A percentile compares a stretch with the other conserved stretches of the same genome.
Evolutionary conservation across 495 filamentous ascomycete species (phyloP).

Genomic region (Annulohypoxylon moriforme): DNA sequence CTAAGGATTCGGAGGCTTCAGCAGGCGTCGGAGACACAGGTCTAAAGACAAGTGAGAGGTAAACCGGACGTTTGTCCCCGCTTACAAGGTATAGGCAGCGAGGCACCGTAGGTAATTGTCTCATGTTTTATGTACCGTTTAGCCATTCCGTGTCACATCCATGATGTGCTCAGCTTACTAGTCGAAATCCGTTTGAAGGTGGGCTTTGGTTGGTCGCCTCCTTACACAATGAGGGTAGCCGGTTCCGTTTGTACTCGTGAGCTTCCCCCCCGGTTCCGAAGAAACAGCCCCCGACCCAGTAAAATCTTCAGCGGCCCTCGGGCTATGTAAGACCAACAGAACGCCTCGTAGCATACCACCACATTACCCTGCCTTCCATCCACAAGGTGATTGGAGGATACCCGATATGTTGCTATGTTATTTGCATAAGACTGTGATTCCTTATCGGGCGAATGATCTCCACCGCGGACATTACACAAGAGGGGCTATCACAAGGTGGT

Average conservation of each 20-base stretch:
- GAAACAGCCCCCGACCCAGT: not conserved
- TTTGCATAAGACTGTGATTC: conserved; percentile 7
- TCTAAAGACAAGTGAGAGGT: no score
- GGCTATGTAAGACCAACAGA: not conserved
- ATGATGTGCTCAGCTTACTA: no score
- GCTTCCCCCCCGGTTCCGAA: not conserved
- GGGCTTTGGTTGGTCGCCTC: no score
- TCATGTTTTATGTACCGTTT: no score
- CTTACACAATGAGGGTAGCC: not conserved
- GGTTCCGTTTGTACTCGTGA: not conserved
- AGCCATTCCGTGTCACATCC: no score
- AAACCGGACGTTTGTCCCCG: no score
- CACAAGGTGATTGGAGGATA: conserved; percentile 1
- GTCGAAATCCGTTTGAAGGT: no score
- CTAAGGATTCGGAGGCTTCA: no score
- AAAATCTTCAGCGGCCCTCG: not conserved
- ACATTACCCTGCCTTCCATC: not conserved
- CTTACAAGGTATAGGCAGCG: no score
- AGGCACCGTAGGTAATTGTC: no score
- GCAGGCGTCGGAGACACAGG: no score
- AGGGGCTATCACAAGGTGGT: conserved; percentile 2
- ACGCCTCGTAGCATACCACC: not conserved
- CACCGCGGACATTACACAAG: not conserved
- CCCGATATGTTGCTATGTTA: conserved; percentile 11
- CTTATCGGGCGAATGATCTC: conserved; percentile 21